These are phyloP conservation scores for Phytophthora europaea DNA, from an alignment of 352 stramenopile species.

Conservation along the genomic window DNA sequence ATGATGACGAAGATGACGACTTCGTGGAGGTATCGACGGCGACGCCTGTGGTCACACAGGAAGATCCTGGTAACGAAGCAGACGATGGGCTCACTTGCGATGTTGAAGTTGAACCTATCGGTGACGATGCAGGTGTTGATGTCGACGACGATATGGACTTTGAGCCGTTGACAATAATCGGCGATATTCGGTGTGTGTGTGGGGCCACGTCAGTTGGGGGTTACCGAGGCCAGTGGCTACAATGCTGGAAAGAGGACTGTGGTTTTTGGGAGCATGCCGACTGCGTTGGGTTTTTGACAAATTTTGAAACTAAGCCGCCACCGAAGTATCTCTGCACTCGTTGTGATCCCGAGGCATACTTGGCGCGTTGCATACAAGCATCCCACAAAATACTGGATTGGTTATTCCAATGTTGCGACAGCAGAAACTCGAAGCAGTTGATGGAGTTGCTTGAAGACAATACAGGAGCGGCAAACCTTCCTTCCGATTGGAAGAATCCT, in stretches of 20 bases:
- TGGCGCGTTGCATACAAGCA: constrained; percentile 35
- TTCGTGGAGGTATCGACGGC: not conserved
- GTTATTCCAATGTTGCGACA: constrained; percentile 79
- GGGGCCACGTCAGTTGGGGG: constrained; percentile 51
- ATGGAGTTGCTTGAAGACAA: constrained; percentile 57
- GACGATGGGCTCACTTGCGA: not conserved
- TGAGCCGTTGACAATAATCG: constrained; percentile 36
- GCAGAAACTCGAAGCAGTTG: constrained; percentile 60
- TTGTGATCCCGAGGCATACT: constrained; percentile 54
- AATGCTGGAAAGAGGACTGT: constrained; percentile 76
- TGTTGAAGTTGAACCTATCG: constrained; percentile 11
- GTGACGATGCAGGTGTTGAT: constrained; percentile 25
- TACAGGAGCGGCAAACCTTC: constrained; percentile 30
- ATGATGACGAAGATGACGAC: constrained; percentile 14
- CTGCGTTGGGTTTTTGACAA: constrained; percentile 65
- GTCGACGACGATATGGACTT: constrained; percentile 29
- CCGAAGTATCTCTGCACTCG: constrained; percentile 57
- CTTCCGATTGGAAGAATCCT: constrained; percentile 46
- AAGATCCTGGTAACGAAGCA: not conserved
- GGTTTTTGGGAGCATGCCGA: constrained; percentile 78
- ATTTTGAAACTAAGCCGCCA: constrained; percentile 19
- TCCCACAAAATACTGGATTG: constrained; percentile 52
- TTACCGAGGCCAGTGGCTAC: constrained; percentile 75
- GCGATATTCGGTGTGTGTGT: constrained; percentile 70
- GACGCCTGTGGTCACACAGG: not conserved